Conservation (phyloP, 352 stramenopile species). For the Phytophthora citricola region DNA sequence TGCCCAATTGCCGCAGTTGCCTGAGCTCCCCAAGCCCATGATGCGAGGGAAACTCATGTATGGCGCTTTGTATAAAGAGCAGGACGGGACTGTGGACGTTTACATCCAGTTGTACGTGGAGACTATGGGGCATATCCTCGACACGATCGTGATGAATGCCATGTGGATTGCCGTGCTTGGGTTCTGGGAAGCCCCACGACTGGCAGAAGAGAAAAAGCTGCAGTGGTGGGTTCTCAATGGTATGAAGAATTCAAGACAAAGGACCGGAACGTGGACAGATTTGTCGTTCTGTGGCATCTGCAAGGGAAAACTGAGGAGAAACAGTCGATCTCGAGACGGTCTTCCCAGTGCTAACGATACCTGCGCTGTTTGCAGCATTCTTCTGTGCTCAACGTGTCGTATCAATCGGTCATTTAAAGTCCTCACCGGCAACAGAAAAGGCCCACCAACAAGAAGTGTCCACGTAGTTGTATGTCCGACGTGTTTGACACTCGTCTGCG, state of each 20-base stretch:
- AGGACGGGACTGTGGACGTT: slow-evolving; percentile 52
- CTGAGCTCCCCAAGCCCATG: slow-evolving; percentile 37
- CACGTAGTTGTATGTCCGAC: slow-evolving; percentile 16
- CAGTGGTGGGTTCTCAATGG: slow-evolving; percentile 21
- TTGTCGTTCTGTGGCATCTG: slow-evolving; percentile 16
- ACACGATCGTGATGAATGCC: slow-evolving; percentile 27
- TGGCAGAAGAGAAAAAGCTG: slow-evolving; percentile 24
- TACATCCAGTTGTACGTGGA: slow-evolving; percentile 59
- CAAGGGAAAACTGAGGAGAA: slow-evolving; percentile 8
- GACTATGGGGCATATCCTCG: slow-evolving; percentile 27
- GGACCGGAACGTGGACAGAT: slow-evolving; percentile 6
- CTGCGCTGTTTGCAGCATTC: slow-evolving; percentile 8
- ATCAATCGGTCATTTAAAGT: slow-evolving; percentile 21
- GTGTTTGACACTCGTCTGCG: slow-evolving; percentile 5
- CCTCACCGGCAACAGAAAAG: slow-evolving; percentile 15
- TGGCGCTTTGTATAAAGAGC: slow-evolving; percentile 50
- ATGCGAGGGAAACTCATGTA: slow-evolving; percentile 48
- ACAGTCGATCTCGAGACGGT: background rate
- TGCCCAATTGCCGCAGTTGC: slow-evolving; percentile 31
- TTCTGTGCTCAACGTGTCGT: slow-evolving; percentile 18
- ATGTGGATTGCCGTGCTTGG: slow-evolving; percentile 23
- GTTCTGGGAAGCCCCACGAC: slow-evolving; percentile 21
- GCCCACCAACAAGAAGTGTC: slow-evolving; percentile 5
- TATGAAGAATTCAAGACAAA: slow-evolving; percentile 8
- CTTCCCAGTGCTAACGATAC: slow-evolving; percentile 7